Conservation (phyloP, 1,284 basidiomycete species). For the Exobasidium rhododendri region DNA sequence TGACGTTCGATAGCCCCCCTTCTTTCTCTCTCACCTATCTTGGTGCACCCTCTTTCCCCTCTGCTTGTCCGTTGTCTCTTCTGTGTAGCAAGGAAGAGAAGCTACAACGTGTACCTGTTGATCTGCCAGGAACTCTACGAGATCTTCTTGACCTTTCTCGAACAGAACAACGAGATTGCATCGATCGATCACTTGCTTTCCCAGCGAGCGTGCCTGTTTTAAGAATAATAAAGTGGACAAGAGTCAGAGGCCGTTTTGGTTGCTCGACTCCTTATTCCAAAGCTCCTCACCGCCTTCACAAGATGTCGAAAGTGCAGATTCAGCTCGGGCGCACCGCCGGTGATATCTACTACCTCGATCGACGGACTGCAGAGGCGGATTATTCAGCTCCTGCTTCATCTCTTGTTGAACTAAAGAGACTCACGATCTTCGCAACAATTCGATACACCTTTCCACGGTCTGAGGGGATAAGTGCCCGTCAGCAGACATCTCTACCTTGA, state of each 20-base stretch:
- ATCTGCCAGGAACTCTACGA: neutral
- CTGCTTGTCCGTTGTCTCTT: conserved; percentile 8
- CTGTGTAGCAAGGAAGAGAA: conserved; percentile 4
- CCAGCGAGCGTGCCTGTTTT: neutral
- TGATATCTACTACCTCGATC: neutral
- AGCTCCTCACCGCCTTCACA: neutral
- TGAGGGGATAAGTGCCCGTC: neutral
- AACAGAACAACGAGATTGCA: conserved; percentile 9
- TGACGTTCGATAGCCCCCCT: neutral
- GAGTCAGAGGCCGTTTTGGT: neutral
- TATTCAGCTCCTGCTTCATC: too few species aligned
- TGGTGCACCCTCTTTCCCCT: conserved; percentile 4
- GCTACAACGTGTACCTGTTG: conserved; percentile 4
- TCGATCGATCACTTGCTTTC: conserved; percentile 9
- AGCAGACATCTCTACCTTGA: neutral
- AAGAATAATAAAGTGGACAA: neutral
- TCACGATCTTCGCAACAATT: neutral
- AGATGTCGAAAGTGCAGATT: conserved; percentile 5
- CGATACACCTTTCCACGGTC: conserved; percentile 3
- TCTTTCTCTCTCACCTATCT: conserved; percentile 2
- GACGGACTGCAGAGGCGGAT: neutral
- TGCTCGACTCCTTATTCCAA: neutral
- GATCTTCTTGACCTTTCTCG: neutral
- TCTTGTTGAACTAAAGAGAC: too few species aligned
- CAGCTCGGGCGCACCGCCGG: conserved; percentile 1